Evolutionary conservation across 495 filamentous ascomycete genomes (phyloP).

Genomic region (Hypoxylon rickii): DNA sequence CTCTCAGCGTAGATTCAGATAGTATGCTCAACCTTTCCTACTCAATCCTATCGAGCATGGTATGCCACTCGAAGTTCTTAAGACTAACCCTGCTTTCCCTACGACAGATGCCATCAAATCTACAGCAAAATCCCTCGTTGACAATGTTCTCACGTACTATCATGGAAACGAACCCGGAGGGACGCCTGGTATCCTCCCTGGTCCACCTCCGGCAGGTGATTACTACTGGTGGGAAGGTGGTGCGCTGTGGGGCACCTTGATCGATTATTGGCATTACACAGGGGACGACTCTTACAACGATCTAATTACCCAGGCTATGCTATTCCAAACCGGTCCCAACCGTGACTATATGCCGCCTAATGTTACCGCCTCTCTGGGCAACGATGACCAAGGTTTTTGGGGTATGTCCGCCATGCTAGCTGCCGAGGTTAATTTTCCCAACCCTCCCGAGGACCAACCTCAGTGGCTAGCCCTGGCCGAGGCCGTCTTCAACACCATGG

Average conservation of each 20-base stretch:
- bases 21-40: conserved; percentile 20
- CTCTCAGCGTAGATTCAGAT: conserved; percentile 30
- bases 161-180: conserved; percentile 59
- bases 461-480: conserved; percentile 78
- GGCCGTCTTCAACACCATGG: conserved; percentile 76
- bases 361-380: conserved; percentile 73
- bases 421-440: conserved; percentile 71
- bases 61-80: neutral
- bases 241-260: conserved; percentile 59
- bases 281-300: conserved; percentile 68
- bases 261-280: conserved; percentile 75
- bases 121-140: conserved; percentile 60
- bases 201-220: conserved; percentile 52
- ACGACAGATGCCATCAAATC: conserved; percentile 55
- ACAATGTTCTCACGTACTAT: conserved; percentile 63
- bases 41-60: neutral
- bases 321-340: conserved; percentile 64
- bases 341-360: conserved; percentile 70
- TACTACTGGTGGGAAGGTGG: conserved; percentile 65
- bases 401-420: conserved; percentile 76
- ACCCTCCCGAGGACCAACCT: conserved; percentile 59
- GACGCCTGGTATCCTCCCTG: conserved; percentile 68
- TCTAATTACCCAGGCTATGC: conserved; percentile 60
- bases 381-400: conserved; percentile 88
- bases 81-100: conserved; percentile 13